Evolutionary conservation across 2,329 filamentous ascomycete genomes (phyloP).

Genomic region (Ascochyta lentis): DNA sequence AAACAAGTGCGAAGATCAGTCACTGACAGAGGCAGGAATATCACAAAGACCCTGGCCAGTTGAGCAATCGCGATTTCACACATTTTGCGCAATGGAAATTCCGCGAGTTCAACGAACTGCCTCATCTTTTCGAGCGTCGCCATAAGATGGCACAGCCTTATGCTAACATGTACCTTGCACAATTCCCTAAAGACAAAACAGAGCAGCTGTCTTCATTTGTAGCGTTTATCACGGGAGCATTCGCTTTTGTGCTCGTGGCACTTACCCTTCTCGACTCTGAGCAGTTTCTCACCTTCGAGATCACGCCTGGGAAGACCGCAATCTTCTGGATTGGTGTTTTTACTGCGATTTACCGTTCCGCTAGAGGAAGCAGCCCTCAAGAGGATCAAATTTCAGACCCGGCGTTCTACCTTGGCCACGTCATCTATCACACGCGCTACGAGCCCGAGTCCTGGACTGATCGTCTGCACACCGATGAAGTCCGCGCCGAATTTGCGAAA

Average conservation of each 20-base stretch:
- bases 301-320: conserved; percentile 85
- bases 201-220: conserved; percentile 84
- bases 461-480: conserved; percentile 90
- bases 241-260: conserved; percentile 83
- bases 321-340: conserved; percentile 90
- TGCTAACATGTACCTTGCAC: conserved; percentile 88
- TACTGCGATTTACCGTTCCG: conserved; percentile 81
- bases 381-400: conserved; percentile 92
- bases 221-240: conserved; percentile 84
- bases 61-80: conserved; percentile 90
- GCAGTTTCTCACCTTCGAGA: conserved; percentile 87
- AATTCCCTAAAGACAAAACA: conserved; percentile 95
- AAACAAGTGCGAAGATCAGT: conserved; percentile 69
- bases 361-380: conserved; percentile 80
- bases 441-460: conserved; percentile 87
- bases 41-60: conserved; percentile 86
- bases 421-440: conserved; percentile 93
- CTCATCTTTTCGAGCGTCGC: conserved; percentile 87
- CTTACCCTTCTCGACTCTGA: conserved; percentile 90
- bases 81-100: conserved; percentile 98
- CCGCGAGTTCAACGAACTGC: conserved; percentile 95
- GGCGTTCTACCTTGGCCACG: conserved; percentile 83
- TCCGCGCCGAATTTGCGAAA: conserved; percentile 86
- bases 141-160: conserved; percentile 95
- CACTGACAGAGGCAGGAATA: conserved; percentile 70